Conservation (phyloP, 345 rosid species). For the Salix caprea region DNA sequence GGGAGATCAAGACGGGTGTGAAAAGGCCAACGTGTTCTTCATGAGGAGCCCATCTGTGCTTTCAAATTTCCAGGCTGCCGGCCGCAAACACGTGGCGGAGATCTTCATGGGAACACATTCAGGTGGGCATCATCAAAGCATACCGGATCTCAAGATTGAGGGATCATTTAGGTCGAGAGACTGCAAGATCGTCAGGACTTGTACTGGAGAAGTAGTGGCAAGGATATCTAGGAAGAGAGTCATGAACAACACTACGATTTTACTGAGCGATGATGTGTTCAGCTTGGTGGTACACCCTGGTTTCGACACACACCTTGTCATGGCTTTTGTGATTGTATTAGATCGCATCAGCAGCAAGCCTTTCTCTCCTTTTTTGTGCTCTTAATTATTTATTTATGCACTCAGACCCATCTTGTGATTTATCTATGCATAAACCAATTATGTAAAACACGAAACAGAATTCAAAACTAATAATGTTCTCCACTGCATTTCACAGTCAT, state of each 20-base stretch:
- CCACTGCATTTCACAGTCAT: neutral
- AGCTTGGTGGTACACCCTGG: constrained; percentile 40
- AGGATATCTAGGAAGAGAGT: constrained; percentile 34
- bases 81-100: constrained; percentile 28
- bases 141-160: constrained; percentile 37
- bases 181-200: constrained; percentile 21
- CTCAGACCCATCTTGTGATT: neutral
- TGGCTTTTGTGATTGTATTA: constrained; percentile 44
- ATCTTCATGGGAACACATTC: constrained; percentile 20
- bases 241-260: constrained; percentile 24
- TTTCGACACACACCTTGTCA: constrained; percentile 32
- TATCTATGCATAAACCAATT: neutral
- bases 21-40: constrained; percentile 31
- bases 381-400: constrained; percentile 7
- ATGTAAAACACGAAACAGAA: neutral
- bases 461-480: neutral
- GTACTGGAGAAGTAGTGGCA: constrained; percentile 23
- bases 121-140: neutral
- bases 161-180: constrained; percentile 39
- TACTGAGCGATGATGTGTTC: constrained; percentile 47
- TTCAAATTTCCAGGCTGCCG: neutral
- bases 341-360: constrained; percentile 42
- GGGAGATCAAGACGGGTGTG: constrained; percentile 22
- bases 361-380: constrained; percentile 28
- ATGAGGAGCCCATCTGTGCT: constrained; percentile 34